These are phyloP conservation scores for Metarhizium album DNA, from an alignment of 2,329 filamentous ascomycete species.

Conservation along the genomic window DNA sequence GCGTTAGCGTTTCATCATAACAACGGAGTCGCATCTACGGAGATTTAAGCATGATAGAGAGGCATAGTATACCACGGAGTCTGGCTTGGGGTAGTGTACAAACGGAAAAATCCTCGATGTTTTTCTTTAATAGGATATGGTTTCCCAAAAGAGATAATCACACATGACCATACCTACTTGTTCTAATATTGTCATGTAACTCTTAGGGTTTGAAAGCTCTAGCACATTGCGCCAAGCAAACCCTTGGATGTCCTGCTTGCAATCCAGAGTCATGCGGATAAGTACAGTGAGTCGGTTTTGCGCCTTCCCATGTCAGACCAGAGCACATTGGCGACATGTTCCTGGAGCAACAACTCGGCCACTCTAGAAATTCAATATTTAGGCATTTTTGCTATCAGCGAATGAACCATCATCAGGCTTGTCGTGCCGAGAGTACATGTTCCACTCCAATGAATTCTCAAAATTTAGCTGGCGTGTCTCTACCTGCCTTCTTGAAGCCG, in stretches of 20 bases:
- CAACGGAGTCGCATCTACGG: not conserved
- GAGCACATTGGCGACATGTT: too few species aligned
- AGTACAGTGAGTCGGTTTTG: not conserved
- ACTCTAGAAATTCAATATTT: not conserved
- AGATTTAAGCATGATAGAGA: conserved; percentile 1
- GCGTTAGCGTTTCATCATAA: conserved; percentile 4
- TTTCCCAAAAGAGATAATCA: not conserved
- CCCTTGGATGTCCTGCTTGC: not conserved
- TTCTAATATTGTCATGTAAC: not conserved
- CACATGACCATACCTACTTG: not conserved
- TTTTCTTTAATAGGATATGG: not conserved
- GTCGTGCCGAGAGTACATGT: conserved; percentile 51
- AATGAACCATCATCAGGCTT: conserved; percentile 29
- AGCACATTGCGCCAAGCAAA: not conserved
- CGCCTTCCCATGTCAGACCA: not conserved
- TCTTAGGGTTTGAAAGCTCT: not conserved
- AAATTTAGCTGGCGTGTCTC: conserved; percentile 50
- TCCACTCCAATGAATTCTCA: conserved; percentile 45
- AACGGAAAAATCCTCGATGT: not conserved
- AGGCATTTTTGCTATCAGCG: not conserved
- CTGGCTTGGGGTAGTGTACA: not conserved
- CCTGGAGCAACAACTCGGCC: too few species aligned
- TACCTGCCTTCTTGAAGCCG: conserved; percentile 47
- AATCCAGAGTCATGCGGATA: too few species aligned
- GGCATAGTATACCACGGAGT: not conserved